Conservation (phyloP, 768 basidiomycete species). For the Leucocoprinus sp. region DNA sequence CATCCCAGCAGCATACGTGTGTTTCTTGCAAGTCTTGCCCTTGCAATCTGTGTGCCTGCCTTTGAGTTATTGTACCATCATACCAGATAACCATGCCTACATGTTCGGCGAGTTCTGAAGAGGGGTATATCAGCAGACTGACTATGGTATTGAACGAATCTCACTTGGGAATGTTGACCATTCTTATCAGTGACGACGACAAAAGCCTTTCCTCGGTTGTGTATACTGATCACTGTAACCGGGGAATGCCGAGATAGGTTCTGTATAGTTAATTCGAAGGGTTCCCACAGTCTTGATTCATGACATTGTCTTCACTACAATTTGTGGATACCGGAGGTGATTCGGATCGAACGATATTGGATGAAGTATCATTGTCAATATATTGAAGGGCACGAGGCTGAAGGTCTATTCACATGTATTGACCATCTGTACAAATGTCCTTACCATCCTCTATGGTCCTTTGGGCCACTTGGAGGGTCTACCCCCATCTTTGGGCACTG, state of each 20-base stretch:
- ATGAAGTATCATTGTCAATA: too few species aligned
- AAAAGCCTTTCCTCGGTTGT: constrained; percentile 25
- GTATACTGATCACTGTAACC: constrained; percentile 20
- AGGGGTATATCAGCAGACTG: constrained; percentile 6
- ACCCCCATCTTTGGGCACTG: too few species aligned
- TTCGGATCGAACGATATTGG: too few species aligned
- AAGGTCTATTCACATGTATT: too few species aligned
- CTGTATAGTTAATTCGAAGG: constrained; percentile 31
- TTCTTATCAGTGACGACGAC: constrained; percentile 41
- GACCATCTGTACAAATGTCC: too few species aligned
- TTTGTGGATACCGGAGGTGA: too few species aligned
- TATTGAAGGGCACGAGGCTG: too few species aligned
- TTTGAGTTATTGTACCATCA: neutral
- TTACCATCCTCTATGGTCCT: too few species aligned
- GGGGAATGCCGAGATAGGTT: constrained; percentile 26
- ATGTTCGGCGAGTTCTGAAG: constrained; percentile 84
- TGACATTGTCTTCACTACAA: too few species aligned
- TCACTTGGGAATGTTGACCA: constrained; percentile 96
- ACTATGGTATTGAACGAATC: constrained; percentile 21
- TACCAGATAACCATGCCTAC: constrained; percentile 42
- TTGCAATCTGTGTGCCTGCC: constrained; percentile 67
- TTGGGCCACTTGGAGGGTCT: too few species aligned
- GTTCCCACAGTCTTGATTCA: neutral
- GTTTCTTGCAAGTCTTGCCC: constrained; percentile 94
- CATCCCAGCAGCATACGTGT: constrained; percentile 64